Evolutionary conservation across 768 basidiomycete species (phyloP).

Genomic region (Pleurotus citrinopileatus): DNA sequence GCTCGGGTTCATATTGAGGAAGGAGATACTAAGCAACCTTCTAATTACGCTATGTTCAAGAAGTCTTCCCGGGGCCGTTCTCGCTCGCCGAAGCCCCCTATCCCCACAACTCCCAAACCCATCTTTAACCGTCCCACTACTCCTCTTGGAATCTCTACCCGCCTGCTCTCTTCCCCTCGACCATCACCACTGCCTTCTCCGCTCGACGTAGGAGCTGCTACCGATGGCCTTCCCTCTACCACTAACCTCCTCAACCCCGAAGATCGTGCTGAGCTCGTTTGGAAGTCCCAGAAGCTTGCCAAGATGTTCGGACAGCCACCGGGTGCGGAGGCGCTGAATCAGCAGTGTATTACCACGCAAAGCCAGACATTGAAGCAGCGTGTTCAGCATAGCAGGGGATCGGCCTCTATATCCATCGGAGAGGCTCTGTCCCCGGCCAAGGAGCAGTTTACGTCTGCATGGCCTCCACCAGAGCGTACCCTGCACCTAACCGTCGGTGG

Average conservation of each 20-base stretch:
- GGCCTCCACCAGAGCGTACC: constrained; percentile 32
- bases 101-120: constrained; percentile 47
- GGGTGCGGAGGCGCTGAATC: constrained; percentile 38
- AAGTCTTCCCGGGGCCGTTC: constrained; percentile 22
- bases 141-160: constrained; percentile 15
- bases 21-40: constrained; percentile 13
- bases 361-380: constrained; percentile 8
- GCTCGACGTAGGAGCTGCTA: constrained; percentile 7
- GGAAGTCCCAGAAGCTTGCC: constrained; percentile 75
- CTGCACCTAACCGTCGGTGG: constrained; percentile 24
- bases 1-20: background rate
- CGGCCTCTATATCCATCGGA: constrained; percentile 22
- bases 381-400: constrained; percentile 13
- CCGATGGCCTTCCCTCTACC: constrained; percentile 47
- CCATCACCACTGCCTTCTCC: background rate
- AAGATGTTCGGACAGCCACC: constrained; percentile 76
- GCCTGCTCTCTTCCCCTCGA: constrained; percentile 11
- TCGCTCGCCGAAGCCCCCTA: constrained; percentile 37
- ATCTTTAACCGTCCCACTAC: constrained; percentile 34
- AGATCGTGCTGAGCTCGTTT: constrained; percentile 70
- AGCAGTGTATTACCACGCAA: constrained; percentile 12
- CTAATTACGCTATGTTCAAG: constrained; percentile 13
- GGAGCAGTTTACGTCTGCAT: constrained; percentile 19
- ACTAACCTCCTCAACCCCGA: constrained; percentile 63
- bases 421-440: constrained; percentile 10